Percentiles rank a stretch among this genome's conserved stretches.
Evolutionary conservation across 169 alveolate species (phyloP).

Genomic region (Babesia caballi): DNA sequence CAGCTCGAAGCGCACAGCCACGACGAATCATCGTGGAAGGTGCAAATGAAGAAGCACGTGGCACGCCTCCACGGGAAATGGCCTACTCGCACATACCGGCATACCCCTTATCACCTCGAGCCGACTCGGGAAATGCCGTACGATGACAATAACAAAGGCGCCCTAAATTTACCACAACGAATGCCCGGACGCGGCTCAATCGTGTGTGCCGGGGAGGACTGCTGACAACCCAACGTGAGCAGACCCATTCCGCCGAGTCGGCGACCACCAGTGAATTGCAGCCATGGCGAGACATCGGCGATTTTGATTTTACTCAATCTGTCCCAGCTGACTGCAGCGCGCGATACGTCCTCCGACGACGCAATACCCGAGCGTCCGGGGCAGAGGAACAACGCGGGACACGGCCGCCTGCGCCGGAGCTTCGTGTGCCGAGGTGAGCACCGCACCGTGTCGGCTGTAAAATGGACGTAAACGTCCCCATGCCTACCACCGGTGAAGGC

Average conservation of each 20-base stretch:
- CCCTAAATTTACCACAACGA: no score
- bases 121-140: no score
- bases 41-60: not conserved
- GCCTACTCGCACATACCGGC: no score
- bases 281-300: not conserved
- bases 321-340: no score
- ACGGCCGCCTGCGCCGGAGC: not conserved
- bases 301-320: not conserved
- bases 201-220: no score
- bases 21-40: not conserved
- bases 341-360: no score
- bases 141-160: no score
- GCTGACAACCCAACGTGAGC: not conserved
- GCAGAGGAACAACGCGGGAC: not conserved
- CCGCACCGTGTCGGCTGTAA: not conserved
- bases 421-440: not conserved
- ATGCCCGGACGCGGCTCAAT: no score
- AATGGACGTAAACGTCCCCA: not conserved
- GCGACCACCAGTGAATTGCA: not conserved
- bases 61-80: no score
- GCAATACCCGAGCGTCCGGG: no score
- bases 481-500: no score
- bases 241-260: not conserved
- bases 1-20: not conserved
- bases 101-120: no score